phyloP scores from a whole-genome alignment of 306 rosid genomes.

The Ammopiptanthus mongolicus region DNA sequence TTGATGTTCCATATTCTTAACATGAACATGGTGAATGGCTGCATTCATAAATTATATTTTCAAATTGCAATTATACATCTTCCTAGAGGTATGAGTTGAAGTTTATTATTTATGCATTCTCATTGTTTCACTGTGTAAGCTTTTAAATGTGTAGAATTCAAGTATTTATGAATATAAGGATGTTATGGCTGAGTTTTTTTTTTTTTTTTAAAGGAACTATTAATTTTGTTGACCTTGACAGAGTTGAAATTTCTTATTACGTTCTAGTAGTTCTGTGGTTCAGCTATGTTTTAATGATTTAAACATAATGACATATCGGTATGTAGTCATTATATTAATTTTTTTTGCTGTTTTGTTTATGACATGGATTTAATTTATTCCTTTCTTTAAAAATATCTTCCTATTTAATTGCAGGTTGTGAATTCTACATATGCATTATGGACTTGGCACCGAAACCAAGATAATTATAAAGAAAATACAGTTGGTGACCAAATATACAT shows the following conservation, averaged over 20 bases:
- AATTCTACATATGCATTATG: constrained; percentile 82
- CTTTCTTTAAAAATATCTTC: not conserved
- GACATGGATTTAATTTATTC: not conserved
- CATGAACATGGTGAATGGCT: not conserved
- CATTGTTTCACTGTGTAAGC: not conserved
- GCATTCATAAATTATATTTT: not conserved
- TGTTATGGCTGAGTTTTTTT: not conserved
- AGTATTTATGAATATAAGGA: not conserved
- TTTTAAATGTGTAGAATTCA: not conserved
- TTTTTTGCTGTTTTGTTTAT: not conserved
- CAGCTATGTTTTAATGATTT: not conserved
- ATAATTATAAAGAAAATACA: constrained; percentile 50
- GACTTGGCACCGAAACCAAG: constrained; percentile 96
- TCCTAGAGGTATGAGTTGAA: not conserved
- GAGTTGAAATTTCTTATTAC: not conserved
- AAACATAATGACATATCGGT: not conserved
- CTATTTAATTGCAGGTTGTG: constrained; percentile 45
- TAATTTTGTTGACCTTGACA: not conserved
- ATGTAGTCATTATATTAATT: not conserved
- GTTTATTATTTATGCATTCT: not conserved
- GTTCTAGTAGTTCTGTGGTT: not conserved
- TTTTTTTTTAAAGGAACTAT: not conserved
- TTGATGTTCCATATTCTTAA: not conserved
- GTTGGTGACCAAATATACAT: constrained; percentile 78
- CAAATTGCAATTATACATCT: not conserved